Conservation (phyloP, 768 basidiomycete genomes). For the Mycena filopes region DNA sequence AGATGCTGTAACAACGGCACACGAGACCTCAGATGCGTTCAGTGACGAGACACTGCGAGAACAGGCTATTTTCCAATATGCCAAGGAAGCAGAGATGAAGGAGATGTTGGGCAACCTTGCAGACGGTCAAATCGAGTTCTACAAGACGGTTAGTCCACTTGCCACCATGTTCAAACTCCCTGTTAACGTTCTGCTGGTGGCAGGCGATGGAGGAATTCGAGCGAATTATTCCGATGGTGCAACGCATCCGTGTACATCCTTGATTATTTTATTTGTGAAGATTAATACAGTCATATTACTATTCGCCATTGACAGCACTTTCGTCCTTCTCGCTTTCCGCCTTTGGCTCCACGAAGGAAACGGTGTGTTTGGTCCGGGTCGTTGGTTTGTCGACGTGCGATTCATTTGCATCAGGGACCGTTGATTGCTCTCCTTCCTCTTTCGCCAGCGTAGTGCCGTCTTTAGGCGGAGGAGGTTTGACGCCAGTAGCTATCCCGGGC, state of each 20-base stretch:
- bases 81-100: conserved; percentile 97
- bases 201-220: conserved; percentile 99
- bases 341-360: background rate
- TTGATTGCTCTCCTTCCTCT: conserved; percentile 1
- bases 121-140: conserved; percentile 95
- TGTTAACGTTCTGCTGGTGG: conserved; percentile 5
- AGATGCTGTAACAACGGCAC: conserved; percentile 94
- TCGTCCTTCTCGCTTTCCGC: background rate
- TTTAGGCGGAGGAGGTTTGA: background rate
- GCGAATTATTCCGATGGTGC: conserved; percentile 90
- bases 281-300: conserved; percentile 26
- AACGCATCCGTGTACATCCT: conserved; percentile 93
- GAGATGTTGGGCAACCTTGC: conserved; percentile 90
- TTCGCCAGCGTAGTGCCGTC: background rate
- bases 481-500: background rate
- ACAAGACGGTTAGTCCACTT: conserved; percentile 69
- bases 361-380: background rate
- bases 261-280: conserved; percentile 30
- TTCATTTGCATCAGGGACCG: background rate
- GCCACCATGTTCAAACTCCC: background rate
- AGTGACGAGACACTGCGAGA: conserved; percentile 95
- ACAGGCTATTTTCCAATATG: conserved; percentile 88
- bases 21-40: conserved; percentile 96
- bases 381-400: background rate
- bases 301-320: background rate